Base-by-base conservation (phyloP, 2,329 filamentous ascomycete genomes). In the Exophiala aquamarina region DNA sequence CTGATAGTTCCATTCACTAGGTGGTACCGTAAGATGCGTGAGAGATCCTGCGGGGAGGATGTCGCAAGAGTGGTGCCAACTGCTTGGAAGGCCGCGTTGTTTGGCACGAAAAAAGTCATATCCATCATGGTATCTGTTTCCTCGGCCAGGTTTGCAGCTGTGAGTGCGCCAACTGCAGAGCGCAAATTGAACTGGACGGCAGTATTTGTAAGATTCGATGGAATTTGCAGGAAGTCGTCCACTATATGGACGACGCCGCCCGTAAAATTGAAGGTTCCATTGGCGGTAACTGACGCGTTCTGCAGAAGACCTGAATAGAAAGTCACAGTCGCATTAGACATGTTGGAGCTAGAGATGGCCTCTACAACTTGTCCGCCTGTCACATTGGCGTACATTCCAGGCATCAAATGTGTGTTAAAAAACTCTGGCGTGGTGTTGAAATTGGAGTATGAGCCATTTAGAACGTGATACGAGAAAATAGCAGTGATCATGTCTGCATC, bases 51-150 rank as follows among this genome's bases (percentile, higher is more conserved):
- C 0, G 65, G 61, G 17, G 70, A 71, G 21, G 83, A 62, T 48
- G 72, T 72, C 18, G 63, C 61, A 3, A 82, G 57, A 26, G 74
- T 67, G 45, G 73, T 78, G 43, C 76, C 79, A 38, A 87, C 78
- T 19, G 68, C 64, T 28, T 74, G 67, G 67, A 87, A 82, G 8
- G 83, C 83, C 2, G 68, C 69, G 61, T 86, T 83, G 60, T 68
- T 74, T 2, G 84, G 83, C 1, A 78, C 81, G 55, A 87, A 86
- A 51, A 87, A 71, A 45, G 84, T 87, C 31, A 86, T 55, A 59
- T 82, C 73, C 5, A 59, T 56, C 2, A 66, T 21, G 10, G 14
- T 18, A 28, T 54, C 50, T n/a, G 56, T 11, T 11, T 44, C 40
- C 18, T 49, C 32, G 4, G 33, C 46, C 19, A 66, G 23, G 68